Evolutionary conservation across 23 red algal species (phyloP), one percentile per base, ranked within the genome.

Genomic region (Agarophyton chilense): DNA sequence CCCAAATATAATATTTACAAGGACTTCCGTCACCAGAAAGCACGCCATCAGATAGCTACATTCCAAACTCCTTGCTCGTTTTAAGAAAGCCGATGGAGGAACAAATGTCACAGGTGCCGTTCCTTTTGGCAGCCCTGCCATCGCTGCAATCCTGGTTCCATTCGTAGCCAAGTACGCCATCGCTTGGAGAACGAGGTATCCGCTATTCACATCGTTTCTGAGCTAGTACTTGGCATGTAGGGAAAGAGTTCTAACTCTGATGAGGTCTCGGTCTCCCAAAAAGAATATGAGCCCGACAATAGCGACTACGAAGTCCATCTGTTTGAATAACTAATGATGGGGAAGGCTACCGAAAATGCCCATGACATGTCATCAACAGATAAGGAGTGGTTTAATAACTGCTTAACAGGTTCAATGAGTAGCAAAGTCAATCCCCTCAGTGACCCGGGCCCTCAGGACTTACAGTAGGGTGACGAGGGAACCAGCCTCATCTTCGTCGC

Each of bases 131-230:
- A 62, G 10, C 71, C 71, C 9, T 29, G 52, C 24, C 86, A 78
- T 6, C 25, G 55, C 10, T 78, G 86, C 50, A 51, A 44, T 16
- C 51, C 44, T 43, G 72, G 72, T 25, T 46, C 52, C 12, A 79
- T 90, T 46, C 51, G 58, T 10, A 35, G 64, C 17, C 52, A 66
- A 62, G 72, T 65, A 21, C 71, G 86, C 33, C 36, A 78, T 14
- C 43, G 52, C 19, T 29, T 90, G 19, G 35, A 46, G n/a, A n/a
- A n/a, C n/a, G n/a, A n/a, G n/a, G n/a, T n/a, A n/a, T n/a, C n/a
- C n/a, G n/a, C n/a, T n/a, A 72, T 90, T 4, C 86, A 90, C 41
- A 46, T 90, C 12, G 70, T 90, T 8, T 61, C 53, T 14, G 71
- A 79, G 16, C 72, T 90, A 1, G 72, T 90, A 1, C 0, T 64